Evolutionary conservation across 805 yeast species (phyloP).

Genomic region (Zygotorulaspora danielsina): DNA sequence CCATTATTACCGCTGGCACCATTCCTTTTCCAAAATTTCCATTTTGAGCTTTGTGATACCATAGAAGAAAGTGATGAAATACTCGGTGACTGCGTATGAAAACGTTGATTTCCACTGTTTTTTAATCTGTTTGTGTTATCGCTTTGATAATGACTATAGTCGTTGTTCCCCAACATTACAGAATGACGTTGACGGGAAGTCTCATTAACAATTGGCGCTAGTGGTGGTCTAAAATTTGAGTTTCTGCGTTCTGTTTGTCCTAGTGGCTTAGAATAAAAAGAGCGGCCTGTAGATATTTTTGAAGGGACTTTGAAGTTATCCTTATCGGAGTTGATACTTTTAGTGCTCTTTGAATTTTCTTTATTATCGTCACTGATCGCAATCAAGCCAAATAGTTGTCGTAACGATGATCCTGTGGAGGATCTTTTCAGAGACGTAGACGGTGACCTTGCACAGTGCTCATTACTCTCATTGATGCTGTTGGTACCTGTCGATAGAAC

Average conservation of each 20-base stretch:
- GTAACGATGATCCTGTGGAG: slow-evolving; percentile 33
- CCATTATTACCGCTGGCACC: neutral
- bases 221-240: slow-evolving; percentile 16
- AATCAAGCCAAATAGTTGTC: slow-evolving; percentile 31
- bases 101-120: slow-evolving; percentile 7
- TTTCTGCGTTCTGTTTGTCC: slow-evolving; percentile 12
- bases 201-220: slow-evolving; percentile 15
- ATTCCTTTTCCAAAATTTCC: slow-evolving; percentile 37
- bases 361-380: slow-evolving; percentile 23
- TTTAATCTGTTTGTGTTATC: neutral
- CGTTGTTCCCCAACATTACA: slow-evolving; percentile 9
- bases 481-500: neutral
- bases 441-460: slow-evolving; percentile 9
- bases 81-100: slow-evolving; percentile 20
- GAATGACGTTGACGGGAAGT: slow-evolving; percentile 15
- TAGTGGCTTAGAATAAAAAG: slow-evolving; percentile 1
- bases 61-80: slow-evolving; percentile 23
- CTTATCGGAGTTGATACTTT: slow-evolving; percentile 5
- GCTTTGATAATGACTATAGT: slow-evolving; percentile 4
- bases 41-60: slow-evolving; percentile 17
- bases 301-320: slow-evolving; percentile 12
- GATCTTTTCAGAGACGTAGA: slow-evolving; percentile 24
- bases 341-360: slow-evolving; percentile 15
- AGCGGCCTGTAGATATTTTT: neutral
- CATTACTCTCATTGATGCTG: slow-evolving; percentile 1